Conservation (phyloP, 768 basidiomycete species). For the Boletellus sp. region DNA sequence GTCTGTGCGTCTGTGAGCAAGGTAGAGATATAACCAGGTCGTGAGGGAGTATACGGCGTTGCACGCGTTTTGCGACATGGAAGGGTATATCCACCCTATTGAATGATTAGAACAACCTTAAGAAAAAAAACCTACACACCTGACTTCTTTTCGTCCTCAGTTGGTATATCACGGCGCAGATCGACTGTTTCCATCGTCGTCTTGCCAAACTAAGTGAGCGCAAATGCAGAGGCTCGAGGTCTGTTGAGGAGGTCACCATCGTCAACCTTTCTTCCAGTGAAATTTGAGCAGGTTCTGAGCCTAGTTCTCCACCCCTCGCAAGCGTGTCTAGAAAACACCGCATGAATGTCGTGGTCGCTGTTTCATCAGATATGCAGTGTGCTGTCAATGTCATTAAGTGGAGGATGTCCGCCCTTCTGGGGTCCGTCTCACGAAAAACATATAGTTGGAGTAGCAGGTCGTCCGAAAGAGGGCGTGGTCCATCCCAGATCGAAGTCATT, state of each 20-base stretch:
- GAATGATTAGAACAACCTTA: conserved; percentile 21
- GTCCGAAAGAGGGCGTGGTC: conserved; percentile 36
- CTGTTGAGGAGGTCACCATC: conserved; percentile 39
- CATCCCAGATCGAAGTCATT: conserved; percentile 31
- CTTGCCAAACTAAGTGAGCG: conserved; percentile 31
- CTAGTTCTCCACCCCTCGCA: neutral
- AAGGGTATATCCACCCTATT: conserved; percentile 52
- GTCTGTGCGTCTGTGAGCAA: conserved; percentile 31
- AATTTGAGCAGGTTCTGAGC: conserved; percentile 3
- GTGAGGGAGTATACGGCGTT: conserved; percentile 38
- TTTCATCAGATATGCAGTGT: conserved; percentile 50
- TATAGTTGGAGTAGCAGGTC: conserved; percentile 39
- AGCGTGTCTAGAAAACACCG: conserved; percentile 44
- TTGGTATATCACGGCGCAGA: conserved; percentile 35
- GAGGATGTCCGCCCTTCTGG: conserved; percentile 28
- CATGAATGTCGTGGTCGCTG: conserved; percentile 38
- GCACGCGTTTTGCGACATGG: conserved; percentile 37
- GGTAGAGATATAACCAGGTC: conserved; percentile 22
- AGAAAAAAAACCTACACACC: conserved; percentile 24
- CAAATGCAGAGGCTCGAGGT: conserved; percentile 29
- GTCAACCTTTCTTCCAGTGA: conserved; percentile 37
- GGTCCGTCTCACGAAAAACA: conserved; percentile 34
- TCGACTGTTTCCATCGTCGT: conserved; percentile 43
- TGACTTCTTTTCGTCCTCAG: conserved; percentile 32
- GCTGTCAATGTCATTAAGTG: conserved; percentile 43